Conservation (phyloP, 2,329 filamentous ascomycete species). For the Neurospora sp. region DNA sequence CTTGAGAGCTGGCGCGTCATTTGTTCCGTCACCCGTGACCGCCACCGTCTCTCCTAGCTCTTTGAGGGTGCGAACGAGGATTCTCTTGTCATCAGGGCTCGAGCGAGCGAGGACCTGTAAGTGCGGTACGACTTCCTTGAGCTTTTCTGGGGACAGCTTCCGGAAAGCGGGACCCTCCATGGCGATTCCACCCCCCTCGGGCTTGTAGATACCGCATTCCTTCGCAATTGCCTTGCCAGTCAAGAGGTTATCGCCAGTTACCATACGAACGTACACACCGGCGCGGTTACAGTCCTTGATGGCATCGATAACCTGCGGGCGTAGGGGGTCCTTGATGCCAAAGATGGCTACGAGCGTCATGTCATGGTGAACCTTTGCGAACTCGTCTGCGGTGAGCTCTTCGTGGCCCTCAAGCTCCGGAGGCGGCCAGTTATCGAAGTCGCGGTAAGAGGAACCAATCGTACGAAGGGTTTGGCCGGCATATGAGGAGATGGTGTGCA, state of each 20-base stretch:
- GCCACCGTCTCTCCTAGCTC: slow-evolving; percentile 55
- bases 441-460: slow-evolving; percentile 64
- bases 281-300: slow-evolving; percentile 58
- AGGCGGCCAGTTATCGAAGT: slow-evolving; percentile 44
- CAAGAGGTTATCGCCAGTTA: slow-evolving; percentile 61
- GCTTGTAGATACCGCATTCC: slow-evolving; percentile 60
- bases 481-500: slow-evolving; percentile 48
- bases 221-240: slow-evolving; percentile 65
- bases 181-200: slow-evolving; percentile 42
- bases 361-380: slow-evolving; percentile 54
- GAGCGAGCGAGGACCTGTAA: slow-evolving; percentile 57
- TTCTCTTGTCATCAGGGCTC: slow-evolving; percentile 56
- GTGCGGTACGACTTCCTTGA: slow-evolving; percentile 47
- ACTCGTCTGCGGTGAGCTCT: slow-evolving; percentile 39
- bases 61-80: slow-evolving; percentile 52
- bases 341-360: slow-evolving; percentile 67
- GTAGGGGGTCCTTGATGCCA: slow-evolving; percentile 66
- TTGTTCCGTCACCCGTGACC: slow-evolving; percentile 58
- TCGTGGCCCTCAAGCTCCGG: slow-evolving; percentile 26
- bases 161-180: slow-evolving; percentile 64
- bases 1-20: slow-evolving; percentile 57
- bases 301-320: slow-evolving; percentile 57
- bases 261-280: slow-evolving; percentile 60
- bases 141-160: slow-evolving; percentile 47
- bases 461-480: slow-evolving; percentile 62